Base-by-base conservation (phyloP, 2,329 filamentous ascomycete species). In the Plectosphaerella sp. region DNA sequence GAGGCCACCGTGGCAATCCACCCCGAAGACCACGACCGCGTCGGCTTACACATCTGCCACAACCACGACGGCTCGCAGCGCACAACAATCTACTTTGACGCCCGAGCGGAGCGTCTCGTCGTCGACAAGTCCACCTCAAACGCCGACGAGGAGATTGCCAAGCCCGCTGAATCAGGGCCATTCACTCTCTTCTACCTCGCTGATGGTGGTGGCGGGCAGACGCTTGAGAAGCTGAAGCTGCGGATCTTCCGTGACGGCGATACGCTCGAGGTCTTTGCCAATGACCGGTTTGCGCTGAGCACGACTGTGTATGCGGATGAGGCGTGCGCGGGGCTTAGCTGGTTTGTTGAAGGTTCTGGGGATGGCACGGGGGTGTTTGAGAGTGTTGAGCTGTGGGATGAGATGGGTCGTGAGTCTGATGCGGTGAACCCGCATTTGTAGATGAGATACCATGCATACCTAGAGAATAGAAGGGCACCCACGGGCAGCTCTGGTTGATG, bases 261-360 rank as follows among this genome's bases (percentile, higher is more conserved):
- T 20, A 70, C 74, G 6, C 57, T 77, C 3, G 74, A 77, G 54
- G 66, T 76, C 1, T 77, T 76, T 54, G 68, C 72, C 6, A 76
- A 77, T 52, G 66, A 65, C 9, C 62, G 74, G 11, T 72, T 67
- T 14, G 70, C 66, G 3, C 67, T 76, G 15, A 66, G 68, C 1
- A 73, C 74, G 1, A 61, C 67, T 3, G 59, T 72, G 4, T 73
- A 71, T 54, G 57, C 60, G 25, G 54, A 54, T 0, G 39, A 49
- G 2, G 51, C 54, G 0, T 62, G 59, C 16, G 51, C 47, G 0
- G 58, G 61, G 0, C 52, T 67, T 4, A 64, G 62, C 5, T 61
- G 59, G 53, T 65, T 65, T 16, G 52, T 52, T 1, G 61, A 65
- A 1, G 51, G 53, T 4, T 36, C 51, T 16, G 50, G 35, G 2